Evolutionary conservation across 441 rosid genomes (phyloP), one percentile per base, ranked within the genome.

Genomic region (Pelargonium australe): DNA sequence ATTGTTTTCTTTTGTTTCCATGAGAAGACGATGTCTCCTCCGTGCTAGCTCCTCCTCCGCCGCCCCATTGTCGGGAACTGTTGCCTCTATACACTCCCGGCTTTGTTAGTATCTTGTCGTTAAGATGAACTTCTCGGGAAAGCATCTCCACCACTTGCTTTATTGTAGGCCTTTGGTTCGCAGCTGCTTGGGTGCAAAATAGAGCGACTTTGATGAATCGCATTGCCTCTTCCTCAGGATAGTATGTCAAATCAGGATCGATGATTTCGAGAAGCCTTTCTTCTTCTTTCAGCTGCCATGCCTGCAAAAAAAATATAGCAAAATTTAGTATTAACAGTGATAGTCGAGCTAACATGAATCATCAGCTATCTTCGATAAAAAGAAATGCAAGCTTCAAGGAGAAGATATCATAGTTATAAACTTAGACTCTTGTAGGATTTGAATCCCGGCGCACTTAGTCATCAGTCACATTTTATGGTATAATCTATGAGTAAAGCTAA

Each of bases 91-190:
- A 85, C 41, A 95, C 80, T 43, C 87, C 97, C 2, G 97, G 97
- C 70, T 87, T 82, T 0, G 90, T 85, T 23, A 92, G 80, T 45
- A 79, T 74, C 74, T 73, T 77, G 8, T 90, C 93, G 12, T 95
- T 90, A 43, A 95, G 89, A 72, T 73, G 74, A 49, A 92, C 88
- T 19, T 85, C 78, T 79, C 79, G 88, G 64, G 90, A 80, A 55
- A 95, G 90, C 99, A 95, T 95, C 69, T 90, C 85, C 76, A 95
- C 76, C 34, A 90, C 96, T 80, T 92, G 99, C 69, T 81, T 86
- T 96, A 92, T 90, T 64, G 80, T 75, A 3, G 98, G 97, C 76
- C 99, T 87, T 74, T 83, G 87, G 16, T 78, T 77, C 2, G 90
- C 81, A 11, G 78, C 76, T 23, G 87, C 96, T 77, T 95, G 99